Percentiles rank a stretch among this genome's conserved stretches.
Evolutionary conservation across 2,329 filamentous ascomycete species (phyloP).

Genomic region (Cercospora sesami): DNA sequence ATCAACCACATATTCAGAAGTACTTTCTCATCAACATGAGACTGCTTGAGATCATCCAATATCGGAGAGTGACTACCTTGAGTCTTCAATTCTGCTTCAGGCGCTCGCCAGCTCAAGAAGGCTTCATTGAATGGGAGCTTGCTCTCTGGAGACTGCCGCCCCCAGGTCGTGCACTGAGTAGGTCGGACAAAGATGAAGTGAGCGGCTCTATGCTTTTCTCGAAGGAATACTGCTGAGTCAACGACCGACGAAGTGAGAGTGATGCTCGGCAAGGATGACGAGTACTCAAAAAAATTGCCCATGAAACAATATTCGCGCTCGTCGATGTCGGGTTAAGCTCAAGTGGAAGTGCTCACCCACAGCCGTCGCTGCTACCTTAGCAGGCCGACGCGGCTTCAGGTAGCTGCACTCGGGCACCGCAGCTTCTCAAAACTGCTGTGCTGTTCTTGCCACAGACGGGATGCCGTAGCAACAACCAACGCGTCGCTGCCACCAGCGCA

Average conservation of each 20-base stretch:
- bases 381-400: background rate
- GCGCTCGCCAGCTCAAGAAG: background rate
- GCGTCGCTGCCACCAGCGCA: background rate
- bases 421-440: background rate
- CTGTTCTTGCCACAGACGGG: background rate
- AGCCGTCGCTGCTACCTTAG: background rate
- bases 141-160: background rate
- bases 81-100: background rate
- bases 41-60: background rate
- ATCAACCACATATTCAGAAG: background rate
- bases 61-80: background rate
- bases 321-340: background rate
- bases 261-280: background rate
- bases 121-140: background rate
- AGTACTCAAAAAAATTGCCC: background rate
- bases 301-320: background rate
- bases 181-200: background rate
- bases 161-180: background rate
- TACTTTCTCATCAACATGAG: background rate
- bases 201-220: background rate
- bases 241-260: background rate
- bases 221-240: background rate
- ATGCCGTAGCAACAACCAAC: background rate
- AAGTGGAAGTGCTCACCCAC: background rate
- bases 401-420: background rate